Base-by-base conservation (phyloP, 441 rosid species). In the Biscutella laevigata region DNA sequence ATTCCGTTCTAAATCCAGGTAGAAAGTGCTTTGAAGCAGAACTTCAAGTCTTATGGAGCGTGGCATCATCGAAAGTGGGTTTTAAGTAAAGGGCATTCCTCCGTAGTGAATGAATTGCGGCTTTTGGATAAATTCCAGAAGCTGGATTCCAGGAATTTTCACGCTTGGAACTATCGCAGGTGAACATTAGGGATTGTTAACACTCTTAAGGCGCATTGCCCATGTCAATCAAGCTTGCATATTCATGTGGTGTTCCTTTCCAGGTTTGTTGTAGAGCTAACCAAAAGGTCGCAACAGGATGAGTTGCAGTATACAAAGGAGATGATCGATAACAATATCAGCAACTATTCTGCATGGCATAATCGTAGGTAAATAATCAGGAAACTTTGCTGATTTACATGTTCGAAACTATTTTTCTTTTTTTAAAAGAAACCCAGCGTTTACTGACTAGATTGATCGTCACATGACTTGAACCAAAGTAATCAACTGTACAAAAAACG, bases 271-370 rank as follows among this genome's bases (percentile, higher is more conserved):
- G 80, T 80, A 4, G 74, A 17, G 10, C 67, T 74, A 69, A 77
- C 87, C 80, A 78, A 79, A 39, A 79, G 83, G 61, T 79, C 94
- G 1, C 70, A 79, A 6, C 78, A 80, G 70, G 95, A 91, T 69
- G 98, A 91, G 41, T 46, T 88, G 59, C 72, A 83, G 62, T 73
- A 80, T 44, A 88, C 88, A 1, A 74, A 76, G 58, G 63, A 73
- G 66, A 56, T 83, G 74, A 88, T 91, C 32, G 59, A 61, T 60
- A 68, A 33, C 2, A 77, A 84, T 74, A 71, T 92, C 66, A 88
- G 95, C 71, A 88, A 83, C 75, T 92, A 88, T 73, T 92, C 96
- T 41, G 98, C 96, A 0, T 92, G 96, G 98, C 98, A 92, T 64
- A 80, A 86, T 72, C 89, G 92, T 36, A 83, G 96, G 20, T 53